phyloP scores from a whole-genome alignment of 768 basidiomycete genomes.

The Serpula lacrymans region DNA sequence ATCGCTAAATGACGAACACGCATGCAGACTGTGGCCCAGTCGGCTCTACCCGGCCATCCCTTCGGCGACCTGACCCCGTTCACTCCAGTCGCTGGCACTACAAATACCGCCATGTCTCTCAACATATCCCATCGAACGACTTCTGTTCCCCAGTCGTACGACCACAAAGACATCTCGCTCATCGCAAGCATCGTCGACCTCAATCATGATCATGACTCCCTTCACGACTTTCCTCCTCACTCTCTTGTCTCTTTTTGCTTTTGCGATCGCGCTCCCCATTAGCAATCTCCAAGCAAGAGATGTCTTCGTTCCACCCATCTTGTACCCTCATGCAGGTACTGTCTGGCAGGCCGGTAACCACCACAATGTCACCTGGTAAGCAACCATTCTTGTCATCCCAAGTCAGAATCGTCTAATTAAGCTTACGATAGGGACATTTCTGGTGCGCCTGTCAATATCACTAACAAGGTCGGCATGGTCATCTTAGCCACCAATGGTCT shows the following conservation, averaged over 20 bases:
- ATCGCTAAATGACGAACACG: too few relatives aligned
- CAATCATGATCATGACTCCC: conserved; percentile 8
- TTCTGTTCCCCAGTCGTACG: conserved; percentile 7
- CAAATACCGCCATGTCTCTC: conserved; percentile 7
- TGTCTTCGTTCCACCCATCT: conserved; percentile 24
- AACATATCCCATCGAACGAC: conserved; percentile 1
- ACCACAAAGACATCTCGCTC: conserved; percentile 6
- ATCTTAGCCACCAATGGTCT: conserved; percentile 19
- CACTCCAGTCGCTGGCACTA: too few relatives aligned
- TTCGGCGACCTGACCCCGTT: too few relatives aligned
- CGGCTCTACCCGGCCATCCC: too few relatives aligned
- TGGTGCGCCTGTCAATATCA: conserved; percentile 25
- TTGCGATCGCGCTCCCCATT: conserved; percentile 10
- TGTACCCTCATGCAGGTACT: conserved; percentile 16
- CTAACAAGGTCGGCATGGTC: conserved; percentile 26
- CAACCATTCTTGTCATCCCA: not conserved
- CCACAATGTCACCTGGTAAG: conserved; percentile 30
- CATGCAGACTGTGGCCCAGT: too few relatives aligned
- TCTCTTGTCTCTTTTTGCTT: conserved; percentile 11
- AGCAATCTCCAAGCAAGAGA: conserved; percentile 9
- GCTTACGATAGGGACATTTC: conserved; percentile 27
- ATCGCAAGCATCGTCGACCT: too few relatives aligned
- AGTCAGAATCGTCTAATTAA: not conserved
- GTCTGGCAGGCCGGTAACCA: conserved; percentile 19
- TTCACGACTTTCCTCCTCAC: conserved; percentile 13